A percentile compares a stretch with the other conserved stretches of the same genome.
Conservation (phyloP, 2,329 filamentous ascomycete genomes). For the Colletotrichum sp. region DNA sequence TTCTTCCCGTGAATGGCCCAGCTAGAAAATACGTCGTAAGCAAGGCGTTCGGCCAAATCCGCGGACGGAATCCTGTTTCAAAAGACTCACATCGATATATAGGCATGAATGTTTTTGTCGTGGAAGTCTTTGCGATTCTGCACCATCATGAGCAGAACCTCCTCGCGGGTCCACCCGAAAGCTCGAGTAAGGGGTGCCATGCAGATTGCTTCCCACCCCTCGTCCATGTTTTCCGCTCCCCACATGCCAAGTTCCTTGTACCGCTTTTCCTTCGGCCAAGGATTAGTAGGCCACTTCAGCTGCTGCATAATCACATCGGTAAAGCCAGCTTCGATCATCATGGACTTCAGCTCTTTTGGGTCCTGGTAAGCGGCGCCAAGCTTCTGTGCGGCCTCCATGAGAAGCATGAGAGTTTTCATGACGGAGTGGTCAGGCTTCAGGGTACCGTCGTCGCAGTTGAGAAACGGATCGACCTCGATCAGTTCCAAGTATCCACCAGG, state of each 20-base stretch:
- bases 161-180: slow-evolving; percentile 25
- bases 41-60: rapidly evolving
- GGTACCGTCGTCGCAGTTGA: slow-evolving; percentile 46
- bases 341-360: slow-evolving; percentile 31
- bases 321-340: slow-evolving; percentile 57
- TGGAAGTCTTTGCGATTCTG: slow-evolving; percentile 27
- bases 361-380: slow-evolving; percentile 33
- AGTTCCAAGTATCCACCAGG: slow-evolving; percentile 50
- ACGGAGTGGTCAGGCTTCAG: slow-evolving; percentile 22
- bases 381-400: slow-evolving; percentile 32
- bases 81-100: not conserved
- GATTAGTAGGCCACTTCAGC: slow-evolving; percentile 54
- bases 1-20: not conserved
- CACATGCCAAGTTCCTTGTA: slow-evolving; percentile 53
- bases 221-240: slow-evolving; percentile 20
- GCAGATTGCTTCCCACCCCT: slow-evolving; percentile 27
- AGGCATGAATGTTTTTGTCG: slow-evolving; percentile 26
- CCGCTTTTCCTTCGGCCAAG: slow-evolving; percentile 55
- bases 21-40: not conserved
- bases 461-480: slow-evolving; percentile 43
- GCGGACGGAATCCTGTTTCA: rapidly evolving
- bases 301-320: slow-evolving; percentile 51
- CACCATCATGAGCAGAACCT: slow-evolving; percentile 25
- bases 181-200: slow-evolving; percentile 29
- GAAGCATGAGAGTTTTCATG: slow-evolving; percentile 32